phyloP scores from a whole-genome alignment of 2,329 filamentous ascomycete species.

The Ceratocystis variospora region DNA sequence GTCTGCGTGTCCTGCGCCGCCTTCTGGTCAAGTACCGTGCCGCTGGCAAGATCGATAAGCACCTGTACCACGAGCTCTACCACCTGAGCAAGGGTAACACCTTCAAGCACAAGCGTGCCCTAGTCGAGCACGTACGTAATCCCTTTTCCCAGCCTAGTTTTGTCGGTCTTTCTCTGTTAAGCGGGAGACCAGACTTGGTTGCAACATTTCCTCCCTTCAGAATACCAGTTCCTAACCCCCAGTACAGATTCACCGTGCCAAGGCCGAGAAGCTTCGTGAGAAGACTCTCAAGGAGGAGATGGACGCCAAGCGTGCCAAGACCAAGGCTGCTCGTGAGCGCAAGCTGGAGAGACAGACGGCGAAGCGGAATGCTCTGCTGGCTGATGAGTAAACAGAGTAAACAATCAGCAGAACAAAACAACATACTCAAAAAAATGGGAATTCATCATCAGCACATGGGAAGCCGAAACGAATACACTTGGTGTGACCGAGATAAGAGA shows the following conservation, averaged over 20 bases:
- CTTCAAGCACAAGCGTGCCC: conserved; percentile 99
- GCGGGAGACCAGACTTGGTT: not conserved
- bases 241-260: conserved; percentile 93
- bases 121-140: conserved; percentile 95
- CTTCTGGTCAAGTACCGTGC: conserved; percentile 99
- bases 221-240: conserved; percentile 1
- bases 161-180: not conserved
- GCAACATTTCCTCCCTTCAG: not conserved
- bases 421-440: conserved; percentile 19
- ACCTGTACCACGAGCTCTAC: conserved; percentile 99
- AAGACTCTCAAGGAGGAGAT: conserved; percentile 96
- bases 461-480: conserved; percentile 23
- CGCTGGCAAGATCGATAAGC: conserved; percentile 99
- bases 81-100: conserved; percentile 99
- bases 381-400: conserved; percentile 38
- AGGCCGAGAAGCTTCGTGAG: conserved; percentile 98
- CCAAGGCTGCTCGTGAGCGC: conserved; percentile 98
- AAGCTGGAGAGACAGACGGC: conserved; percentile 80
- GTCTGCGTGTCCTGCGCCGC: conserved; percentile 96
- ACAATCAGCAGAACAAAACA: conserved; percentile 19
- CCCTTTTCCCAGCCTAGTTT: not conserved
- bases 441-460: conserved; percentile 19
- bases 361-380: conserved; percentile 79
- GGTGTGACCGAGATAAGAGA: conserved; percentile 13
- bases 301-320: conserved; percentile 99